A percentile compares a stretch with the other conserved stretches of the same genome.
Conservation (phyloP, 2,329 filamentous ascomycete genomes). For the Calonectria pseudoturangicola region DNA sequence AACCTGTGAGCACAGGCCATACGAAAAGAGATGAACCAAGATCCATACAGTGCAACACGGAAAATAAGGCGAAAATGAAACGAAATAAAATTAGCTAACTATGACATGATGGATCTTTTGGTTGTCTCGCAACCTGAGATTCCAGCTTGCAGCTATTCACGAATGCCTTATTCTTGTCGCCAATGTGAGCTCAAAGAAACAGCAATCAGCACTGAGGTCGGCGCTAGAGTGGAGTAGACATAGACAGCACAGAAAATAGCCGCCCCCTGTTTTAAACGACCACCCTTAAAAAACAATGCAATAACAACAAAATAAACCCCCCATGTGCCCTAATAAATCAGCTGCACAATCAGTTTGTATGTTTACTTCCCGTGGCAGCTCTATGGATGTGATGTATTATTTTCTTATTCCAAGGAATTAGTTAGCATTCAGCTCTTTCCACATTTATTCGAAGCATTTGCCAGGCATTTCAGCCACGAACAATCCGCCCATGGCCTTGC, state of each 20-base stretch:
- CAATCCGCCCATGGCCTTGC: no score
- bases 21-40: not conserved
- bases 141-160: no score
- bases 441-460: not conserved
- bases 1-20: not conserved
- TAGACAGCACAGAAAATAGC: not conserved
- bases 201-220: no score
- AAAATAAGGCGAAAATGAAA: not conserved
- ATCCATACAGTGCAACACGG: not conserved
- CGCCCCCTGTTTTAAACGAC: slow-evolving; percentile 3
- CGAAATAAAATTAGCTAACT: no score
- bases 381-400: not conserved
- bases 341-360: not conserved
- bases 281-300: slow-evolving; percentile 6
- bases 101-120: no score
- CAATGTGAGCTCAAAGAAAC: no score
- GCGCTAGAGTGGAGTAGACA: not conserved
- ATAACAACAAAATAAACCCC: slow-evolving; percentile 16
- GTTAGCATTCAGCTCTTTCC: not conserved
- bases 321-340: not conserved
- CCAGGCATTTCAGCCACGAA: slow-evolving; percentile 35
- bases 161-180: no score
- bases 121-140: no score
- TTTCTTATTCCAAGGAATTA: not conserved
- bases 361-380: not conserved